Percentiles rank a stretch among this genome's conserved stretches.
Evolutionary conservation across 179 eudicot genomes (phyloP).

Genomic region (Heliamphora pulchella): DNA sequence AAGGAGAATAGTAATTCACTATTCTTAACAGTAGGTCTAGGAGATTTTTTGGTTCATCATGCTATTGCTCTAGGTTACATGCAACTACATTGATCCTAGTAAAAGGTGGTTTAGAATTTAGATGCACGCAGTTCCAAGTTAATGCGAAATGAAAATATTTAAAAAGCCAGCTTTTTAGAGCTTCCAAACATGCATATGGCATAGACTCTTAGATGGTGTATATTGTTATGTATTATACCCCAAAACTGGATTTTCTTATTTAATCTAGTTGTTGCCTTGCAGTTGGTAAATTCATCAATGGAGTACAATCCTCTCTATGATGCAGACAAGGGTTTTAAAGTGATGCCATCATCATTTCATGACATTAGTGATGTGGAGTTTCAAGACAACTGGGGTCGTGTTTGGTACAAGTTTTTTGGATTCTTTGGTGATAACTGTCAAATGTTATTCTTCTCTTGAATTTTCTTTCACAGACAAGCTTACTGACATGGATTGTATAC

Average conservation of each 20-base stretch:
- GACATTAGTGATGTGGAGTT: constrained; percentile 82
- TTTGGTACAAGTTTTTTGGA: constrained; percentile 48
- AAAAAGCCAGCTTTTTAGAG: no score
- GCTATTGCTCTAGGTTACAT: no score
- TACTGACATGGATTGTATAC: constrained; percentile 12
- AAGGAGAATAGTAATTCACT: no score
- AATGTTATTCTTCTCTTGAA: background rate
- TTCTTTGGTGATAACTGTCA: background rate
- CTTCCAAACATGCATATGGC: no score
- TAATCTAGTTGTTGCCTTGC: constrained; percentile 17
- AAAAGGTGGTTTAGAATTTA: no score
- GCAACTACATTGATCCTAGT: no score
- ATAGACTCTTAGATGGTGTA: background rate
- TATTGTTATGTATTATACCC: no score
- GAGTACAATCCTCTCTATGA: constrained; percentile 77
- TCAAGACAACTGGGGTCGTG: constrained; percentile 95
- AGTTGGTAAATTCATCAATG: constrained; percentile 70
- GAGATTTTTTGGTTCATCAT: no score
- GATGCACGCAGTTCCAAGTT: no score
- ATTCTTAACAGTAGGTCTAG: no score
- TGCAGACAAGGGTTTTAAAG: constrained; percentile 61
- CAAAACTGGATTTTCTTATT: background rate
- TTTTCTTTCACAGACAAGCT: background rate
- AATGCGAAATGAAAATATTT: no score
- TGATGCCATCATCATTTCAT: constrained; percentile 93